Conservation (phyloP, 2,329 filamentous ascomycete genomes). For the Ophioceras dolichostomum region DNA sequence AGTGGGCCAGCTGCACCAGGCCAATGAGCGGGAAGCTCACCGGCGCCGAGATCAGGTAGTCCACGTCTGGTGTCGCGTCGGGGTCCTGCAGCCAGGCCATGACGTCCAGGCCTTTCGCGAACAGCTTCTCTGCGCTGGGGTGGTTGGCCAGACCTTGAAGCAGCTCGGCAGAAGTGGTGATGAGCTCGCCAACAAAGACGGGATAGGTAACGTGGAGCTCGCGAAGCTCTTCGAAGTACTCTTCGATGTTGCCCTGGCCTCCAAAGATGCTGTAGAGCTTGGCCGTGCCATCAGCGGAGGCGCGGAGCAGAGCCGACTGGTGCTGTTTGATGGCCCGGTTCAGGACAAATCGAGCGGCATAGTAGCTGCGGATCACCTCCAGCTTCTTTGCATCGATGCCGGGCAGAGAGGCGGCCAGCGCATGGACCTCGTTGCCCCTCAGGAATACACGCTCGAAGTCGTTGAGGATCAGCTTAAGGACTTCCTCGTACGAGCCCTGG, state of each 20-base stretch:
- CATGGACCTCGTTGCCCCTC: constrained; percentile 91
- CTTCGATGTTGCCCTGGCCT: constrained; percentile 96
- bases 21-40: constrained; percentile 96
- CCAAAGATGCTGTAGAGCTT: constrained; percentile 91
- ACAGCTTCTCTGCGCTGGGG: constrained; percentile 83
- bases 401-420: constrained; percentile 70
- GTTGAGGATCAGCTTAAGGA: constrained; percentile 82
- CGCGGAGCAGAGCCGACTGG: constrained; percentile 84
- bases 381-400: constrained; percentile 92
- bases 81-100: constrained; percentile 84
- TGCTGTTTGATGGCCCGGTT: constrained; percentile 84
- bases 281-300: constrained; percentile 71
- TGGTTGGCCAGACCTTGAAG: constrained; percentile 77
- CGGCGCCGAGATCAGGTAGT: constrained; percentile 88
- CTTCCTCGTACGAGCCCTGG: constrained; percentile 81
- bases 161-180: constrained; percentile 70
- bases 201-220: constrained; percentile 87
- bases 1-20: constrained; percentile 90
- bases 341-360: constrained; percentile 70
- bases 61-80: constrained; percentile 82
- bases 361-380: constrained; percentile 82
- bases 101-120: constrained; percentile 91
- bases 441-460: constrained; percentile 96
- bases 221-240: constrained; percentile 96
- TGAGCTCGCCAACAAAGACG: constrained; percentile 76